These are phyloP conservation scores for Phylloporus rhodoxanthus DNA, from an alignment of 768 basidiomycete species.

Conservation along the genomic window DNA sequence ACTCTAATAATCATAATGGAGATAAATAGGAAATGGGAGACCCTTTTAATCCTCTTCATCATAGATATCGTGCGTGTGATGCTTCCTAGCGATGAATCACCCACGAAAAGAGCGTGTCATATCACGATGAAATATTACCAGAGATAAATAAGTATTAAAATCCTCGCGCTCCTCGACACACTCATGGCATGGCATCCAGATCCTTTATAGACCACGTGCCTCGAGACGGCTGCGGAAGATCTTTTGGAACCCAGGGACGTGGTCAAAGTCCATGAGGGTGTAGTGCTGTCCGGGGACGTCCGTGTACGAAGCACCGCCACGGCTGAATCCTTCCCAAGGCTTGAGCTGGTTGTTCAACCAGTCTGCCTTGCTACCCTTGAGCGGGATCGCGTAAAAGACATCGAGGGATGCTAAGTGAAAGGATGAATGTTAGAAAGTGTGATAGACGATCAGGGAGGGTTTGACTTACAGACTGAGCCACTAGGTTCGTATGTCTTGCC, in stretches of 20 bases:
- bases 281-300: slow-evolving; percentile 28
- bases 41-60: too few species aligned
- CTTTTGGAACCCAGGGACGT: slow-evolving; percentile 27
- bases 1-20: too few species aligned
- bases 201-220: slow-evolving; percentile 18
- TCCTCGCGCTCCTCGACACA: not conserved
- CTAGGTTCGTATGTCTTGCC: slow-evolving; percentile 26
- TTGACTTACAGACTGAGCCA: slow-evolving; percentile 24
- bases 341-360: slow-evolving; percentile 28
- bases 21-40: too few species aligned
- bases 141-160: not conserved
- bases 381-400: slow-evolving; percentile 26
- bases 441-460: not conserved
- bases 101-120: not conserved
- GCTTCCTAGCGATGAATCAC: too few species aligned
- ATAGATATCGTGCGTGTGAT: too few species aligned
- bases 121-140: not conserved
- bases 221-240: slow-evolving; percentile 24
- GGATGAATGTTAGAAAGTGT: not conserved
- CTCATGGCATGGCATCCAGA: not conserved
- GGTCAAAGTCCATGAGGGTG: slow-evolving; percentile 30
- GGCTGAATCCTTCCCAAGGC: slow-evolving; percentile 22
- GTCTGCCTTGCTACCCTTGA: slow-evolving; percentile 24
- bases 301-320: slow-evolving; percentile 16
- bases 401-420: slow-evolving; percentile 11